These are phyloP conservation scores for Starmera dryadoides DNA, from an alignment of 805 yeast genomes.

Conservation along the genomic window DNA sequence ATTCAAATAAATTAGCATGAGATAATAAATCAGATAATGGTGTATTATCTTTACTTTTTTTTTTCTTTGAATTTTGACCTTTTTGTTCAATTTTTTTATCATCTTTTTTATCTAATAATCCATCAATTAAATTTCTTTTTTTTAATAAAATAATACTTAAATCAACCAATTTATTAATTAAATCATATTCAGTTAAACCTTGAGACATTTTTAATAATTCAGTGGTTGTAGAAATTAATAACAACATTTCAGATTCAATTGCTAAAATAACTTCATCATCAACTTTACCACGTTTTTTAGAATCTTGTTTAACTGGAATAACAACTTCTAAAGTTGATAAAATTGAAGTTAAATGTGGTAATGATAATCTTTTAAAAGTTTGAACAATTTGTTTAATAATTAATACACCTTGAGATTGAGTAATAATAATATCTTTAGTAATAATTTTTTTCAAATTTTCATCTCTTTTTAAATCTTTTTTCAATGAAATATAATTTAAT, in stretches of 20 bases:
- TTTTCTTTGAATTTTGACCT: conserved; percentile 22
- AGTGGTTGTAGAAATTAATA: conserved; percentile 23
- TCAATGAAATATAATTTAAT: conserved; percentile 45
- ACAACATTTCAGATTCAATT: conserved; percentile 23
- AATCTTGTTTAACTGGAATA: conserved; percentile 42
- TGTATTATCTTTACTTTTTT: conserved; percentile 32
- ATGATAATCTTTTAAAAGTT: conserved; percentile 24
- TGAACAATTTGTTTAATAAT: conserved; percentile 26
- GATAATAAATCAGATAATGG: conserved; percentile 65
- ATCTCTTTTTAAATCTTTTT: conserved; percentile 51
- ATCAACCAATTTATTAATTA: conserved; percentile 51
- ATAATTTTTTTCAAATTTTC: conserved; percentile 38
- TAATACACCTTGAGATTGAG: conserved; percentile 38
- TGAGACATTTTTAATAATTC: conserved; percentile 26
- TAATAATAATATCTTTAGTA: conserved; percentile 31
- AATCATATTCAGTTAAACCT: conserved; percentile 40
- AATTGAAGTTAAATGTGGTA: conserved; percentile 44
- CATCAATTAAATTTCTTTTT: conserved; percentile 24
- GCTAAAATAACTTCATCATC: conserved; percentile 25
- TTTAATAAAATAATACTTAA: conserved; percentile 37
- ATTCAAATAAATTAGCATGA: conserved; percentile 49
- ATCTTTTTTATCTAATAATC: conserved; percentile 18
- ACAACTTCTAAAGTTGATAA: conserved; percentile 49
- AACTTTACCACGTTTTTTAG: conserved; percentile 33
- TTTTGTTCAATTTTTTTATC: conserved; percentile 28